Evolutionary conservation across 495 filamentous ascomycete species (phyloP).

Genomic region (Tuber melanosporum): DNA sequence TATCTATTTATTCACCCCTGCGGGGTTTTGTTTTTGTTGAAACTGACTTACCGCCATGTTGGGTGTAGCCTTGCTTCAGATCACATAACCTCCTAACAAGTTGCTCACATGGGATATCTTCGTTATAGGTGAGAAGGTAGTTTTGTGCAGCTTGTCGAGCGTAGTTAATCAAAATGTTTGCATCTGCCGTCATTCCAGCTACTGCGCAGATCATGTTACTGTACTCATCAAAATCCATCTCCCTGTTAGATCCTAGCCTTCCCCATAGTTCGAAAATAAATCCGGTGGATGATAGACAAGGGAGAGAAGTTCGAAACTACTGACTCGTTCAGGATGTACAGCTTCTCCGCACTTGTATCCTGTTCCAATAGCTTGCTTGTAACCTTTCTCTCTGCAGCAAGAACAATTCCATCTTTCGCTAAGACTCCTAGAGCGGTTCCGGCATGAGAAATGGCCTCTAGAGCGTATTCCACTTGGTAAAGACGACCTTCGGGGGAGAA

Average conservation of each 20-base stretch:
- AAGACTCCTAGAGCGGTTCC: slow-evolving; percentile 94
- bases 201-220: slow-evolving; percentile 99
- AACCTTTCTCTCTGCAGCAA: slow-evolving; percentile 98
- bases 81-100: slow-evolving; percentile 95
- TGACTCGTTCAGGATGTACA: slow-evolving; percentile 98
- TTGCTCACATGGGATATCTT: slow-evolving; percentile 99
- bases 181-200: slow-evolving; percentile 97
- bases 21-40: slow-evolving; percentile 17
- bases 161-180: slow-evolving; percentile 99
- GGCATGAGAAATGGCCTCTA: slow-evolving; percentile 97
- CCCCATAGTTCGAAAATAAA: not conserved
- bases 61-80: slow-evolving; percentile 98
- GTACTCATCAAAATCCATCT: slow-evolving; percentile 7
- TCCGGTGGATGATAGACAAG: not conserved
- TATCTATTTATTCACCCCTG: slow-evolving; percentile 12
- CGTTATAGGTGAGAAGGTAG: slow-evolving; percentile 98
- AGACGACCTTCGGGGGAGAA: slow-evolving; percentile 98
- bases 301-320: slow-evolving; percentile 31
- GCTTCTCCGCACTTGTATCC: slow-evolving; percentile 98
- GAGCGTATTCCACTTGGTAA: slow-evolving; percentile 98
- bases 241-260: not conserved
- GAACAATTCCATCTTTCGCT: slow-evolving; percentile 94
- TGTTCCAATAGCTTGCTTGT: slow-evolving; percentile 98
- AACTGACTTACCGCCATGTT: slow-evolving; percentile 62
- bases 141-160: slow-evolving; percentile 92